Evolutionary conservation across 2,329 filamentous ascomycete species (phyloP), one percentile per base, ranked within the genome.

Genomic region (Colletotrichum sp.): DNA sequence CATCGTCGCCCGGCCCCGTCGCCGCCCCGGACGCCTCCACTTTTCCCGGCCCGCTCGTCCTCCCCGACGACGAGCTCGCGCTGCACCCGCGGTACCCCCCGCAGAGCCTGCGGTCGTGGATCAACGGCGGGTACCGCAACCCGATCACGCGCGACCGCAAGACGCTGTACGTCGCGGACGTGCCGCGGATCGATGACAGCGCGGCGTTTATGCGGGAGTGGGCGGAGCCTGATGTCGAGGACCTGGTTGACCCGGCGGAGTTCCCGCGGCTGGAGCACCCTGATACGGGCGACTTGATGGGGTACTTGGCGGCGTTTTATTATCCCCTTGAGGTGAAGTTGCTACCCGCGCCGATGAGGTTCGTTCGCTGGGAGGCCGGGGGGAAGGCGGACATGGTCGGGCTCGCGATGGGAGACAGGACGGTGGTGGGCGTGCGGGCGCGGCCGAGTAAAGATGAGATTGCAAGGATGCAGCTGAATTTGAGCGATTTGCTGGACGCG

Each of bases 401-500:
- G 1, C 86, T 94, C 1, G 79, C 78, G 8, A 80, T 81, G 0
- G 78, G 86, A 3, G 77, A 81, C 3, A 79, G 84, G 28, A 80
- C 85, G 39, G 87, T 88, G 5, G 87, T 88, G 5, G 87, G 90
- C 1, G 88, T 94, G 66, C 87, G 91, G 12, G 85, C 84, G 5
- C 88, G 92, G 0, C 80, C 84, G 1, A 86, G 87, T 1, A 86
- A 87, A 0, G 90, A 92, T 64, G 83, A 82, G 0, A 55, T 85
- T 0, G 91, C 91, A 30, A 68, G 78, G 1, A 83, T 83, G 15
- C 91, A 93, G 79, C 81, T 94, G 4, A 91, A 93, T 71, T 85
- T 94, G 0, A 84, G 90, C 60, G 92, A 94, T 79, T 83, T 94
- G 3, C 85, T 94, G 0, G 92, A 94, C 78, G 88, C 86, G 0